Conservation (phyloP, 176 grass and related monocot genomes). For the Carex kokanica region DNA sequence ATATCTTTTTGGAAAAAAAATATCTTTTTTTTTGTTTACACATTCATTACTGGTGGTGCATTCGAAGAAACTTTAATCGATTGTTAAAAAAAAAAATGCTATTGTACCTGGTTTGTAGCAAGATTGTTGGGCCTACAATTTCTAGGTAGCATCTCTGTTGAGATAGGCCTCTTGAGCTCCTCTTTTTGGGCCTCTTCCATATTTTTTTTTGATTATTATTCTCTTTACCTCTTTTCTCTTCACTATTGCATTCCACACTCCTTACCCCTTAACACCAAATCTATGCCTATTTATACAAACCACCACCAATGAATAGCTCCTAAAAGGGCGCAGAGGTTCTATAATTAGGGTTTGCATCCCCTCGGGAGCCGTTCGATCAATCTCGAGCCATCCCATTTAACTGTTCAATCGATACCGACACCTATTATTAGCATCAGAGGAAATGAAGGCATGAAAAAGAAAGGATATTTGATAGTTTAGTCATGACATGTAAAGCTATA, state of each 20-base stretch:
- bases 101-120: background rate
- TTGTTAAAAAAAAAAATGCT: background rate
- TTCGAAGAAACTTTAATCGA: background rate
- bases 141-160: background rate
- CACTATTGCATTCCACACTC: background rate
- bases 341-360: background rate
- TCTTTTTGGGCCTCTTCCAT: background rate
- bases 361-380: background rate
- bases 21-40: too few relatives aligned
- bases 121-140: conserved; percentile 1
- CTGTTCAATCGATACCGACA: background rate
- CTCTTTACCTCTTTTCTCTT: background rate
- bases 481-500: background rate
- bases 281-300: background rate
- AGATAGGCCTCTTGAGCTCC: conserved; percentile 4
- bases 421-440: conserved; percentile 1
- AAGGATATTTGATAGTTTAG: background rate
- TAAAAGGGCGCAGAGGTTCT: background rate
- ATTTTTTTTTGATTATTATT: background rate
- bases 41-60: background rate
- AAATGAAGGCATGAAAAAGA: background rate
- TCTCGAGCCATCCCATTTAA: background rate
- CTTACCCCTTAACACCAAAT: background rate
- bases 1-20: background rate
- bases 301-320: background rate